These are phyloP conservation scores for Funneliformis caledonium DNA, from an alignment of 371 early-diverging fungal genomes.

Conservation along the genomic window DNA sequence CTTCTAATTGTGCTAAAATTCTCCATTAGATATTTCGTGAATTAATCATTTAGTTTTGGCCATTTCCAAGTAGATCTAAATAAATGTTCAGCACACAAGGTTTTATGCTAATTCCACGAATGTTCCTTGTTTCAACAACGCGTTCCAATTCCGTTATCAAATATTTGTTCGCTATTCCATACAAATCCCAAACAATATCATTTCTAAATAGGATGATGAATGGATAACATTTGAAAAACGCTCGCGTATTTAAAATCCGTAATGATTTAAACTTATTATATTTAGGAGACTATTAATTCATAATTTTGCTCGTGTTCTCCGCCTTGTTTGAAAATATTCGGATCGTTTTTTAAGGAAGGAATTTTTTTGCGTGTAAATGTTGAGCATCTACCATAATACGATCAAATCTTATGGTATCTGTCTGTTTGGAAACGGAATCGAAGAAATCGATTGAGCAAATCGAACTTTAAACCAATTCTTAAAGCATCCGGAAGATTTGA, in stretches of 20 bases:
- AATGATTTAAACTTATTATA: not conserved
- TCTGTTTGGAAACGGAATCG: constrained; percentile 7
- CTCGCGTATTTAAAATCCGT: constrained; percentile 11
- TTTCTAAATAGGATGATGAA: not conserved
- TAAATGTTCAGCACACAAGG: constrained; percentile 2
- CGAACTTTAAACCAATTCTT: constrained; percentile 19
- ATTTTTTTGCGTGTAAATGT: constrained; percentile 21
- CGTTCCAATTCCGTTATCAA: constrained; percentile 22
- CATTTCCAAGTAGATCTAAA: constrained; percentile 32
- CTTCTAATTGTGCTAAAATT: constrained; percentile 12
- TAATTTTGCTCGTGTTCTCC: not conserved
- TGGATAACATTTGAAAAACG: constrained; percentile 11
- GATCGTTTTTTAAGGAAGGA: constrained; percentile 16
- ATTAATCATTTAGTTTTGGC: constrained; percentile 13
- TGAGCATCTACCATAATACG: constrained; percentile 29
- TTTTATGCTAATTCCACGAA: not conserved
- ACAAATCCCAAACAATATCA: constrained; percentile 17
- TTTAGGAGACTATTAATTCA: not conserved
- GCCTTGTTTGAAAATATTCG: constrained; percentile 38
- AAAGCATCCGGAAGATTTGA: not conserved
- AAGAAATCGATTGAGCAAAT: not conserved
- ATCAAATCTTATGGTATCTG: constrained; percentile 4
- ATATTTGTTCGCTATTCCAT: constrained; percentile 34
- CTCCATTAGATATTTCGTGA: constrained; percentile 21
- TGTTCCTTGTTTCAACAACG: not conserved